Evolutionary conservation across 805 yeast species (phyloP).

Genomic region (Lipomyces orientalis): DNA sequence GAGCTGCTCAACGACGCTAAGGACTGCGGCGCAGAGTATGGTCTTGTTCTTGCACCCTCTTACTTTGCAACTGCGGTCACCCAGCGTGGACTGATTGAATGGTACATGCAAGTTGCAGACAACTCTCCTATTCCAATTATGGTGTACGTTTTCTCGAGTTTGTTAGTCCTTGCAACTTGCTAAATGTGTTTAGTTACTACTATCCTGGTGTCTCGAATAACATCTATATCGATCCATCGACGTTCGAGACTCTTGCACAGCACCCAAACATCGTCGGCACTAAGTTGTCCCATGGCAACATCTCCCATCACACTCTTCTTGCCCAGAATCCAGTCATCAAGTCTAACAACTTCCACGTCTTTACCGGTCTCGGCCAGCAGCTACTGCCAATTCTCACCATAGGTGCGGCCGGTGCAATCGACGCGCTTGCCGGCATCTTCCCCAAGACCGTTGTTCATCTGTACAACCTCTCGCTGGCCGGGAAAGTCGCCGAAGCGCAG

Average conservation of each 20-base stretch:
- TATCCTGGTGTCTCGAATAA: slow-evolving; percentile 59
- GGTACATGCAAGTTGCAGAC: slow-evolving; percentile 54
- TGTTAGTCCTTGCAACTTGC: neutral
- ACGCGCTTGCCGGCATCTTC: slow-evolving; percentile 59
- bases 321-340: slow-evolving; percentile 52
- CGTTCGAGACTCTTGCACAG: slow-evolving; percentile 51
- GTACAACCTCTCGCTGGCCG: slow-evolving; percentile 46
- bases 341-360: slow-evolving; percentile 51
- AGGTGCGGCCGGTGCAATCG: slow-evolving; percentile 59
- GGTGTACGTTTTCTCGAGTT: slow-evolving; percentile 36
- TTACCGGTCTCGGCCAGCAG: slow-evolving; percentile 60
- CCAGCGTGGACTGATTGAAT: slow-evolving; percentile 56
- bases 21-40: slow-evolving; percentile 43
- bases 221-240: slow-evolving; percentile 48
- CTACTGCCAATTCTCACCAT: slow-evolving; percentile 55
- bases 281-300: slow-evolving; percentile 59
- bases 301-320: slow-evolving; percentile 54
- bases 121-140: slow-evolving; percentile 52
- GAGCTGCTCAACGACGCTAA: slow-evolving; percentile 43
- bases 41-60: slow-evolving; percentile 51
- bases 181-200: slow-evolving; percentile 44
- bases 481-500: slow-evolving; percentile 51
- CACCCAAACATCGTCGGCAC: slow-evolving; percentile 57
- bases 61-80: slow-evolving; percentile 55
- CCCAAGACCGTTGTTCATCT: slow-evolving; percentile 56